These are phyloP conservation scores for Thermothelomyces thermophilus DNA, from an alignment of 2,329 filamentous ascomycete genomes.

Conservation along the genomic window DNA sequence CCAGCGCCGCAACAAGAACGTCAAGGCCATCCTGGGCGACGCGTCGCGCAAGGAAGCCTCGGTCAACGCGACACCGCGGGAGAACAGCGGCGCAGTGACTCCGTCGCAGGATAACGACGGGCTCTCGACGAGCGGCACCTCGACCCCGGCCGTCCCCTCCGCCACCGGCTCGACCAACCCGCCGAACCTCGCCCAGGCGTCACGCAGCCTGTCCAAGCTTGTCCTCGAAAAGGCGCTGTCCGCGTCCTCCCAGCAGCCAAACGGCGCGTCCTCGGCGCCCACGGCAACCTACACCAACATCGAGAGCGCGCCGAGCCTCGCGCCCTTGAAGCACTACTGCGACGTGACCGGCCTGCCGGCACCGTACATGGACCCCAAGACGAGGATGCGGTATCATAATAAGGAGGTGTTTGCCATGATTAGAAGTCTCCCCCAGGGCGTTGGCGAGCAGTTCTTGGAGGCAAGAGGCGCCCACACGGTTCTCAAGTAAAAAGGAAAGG, in stretches of 20 bases:
- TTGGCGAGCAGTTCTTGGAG: slow-evolving; percentile 82
- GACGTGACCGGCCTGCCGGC: slow-evolving; percentile 92
- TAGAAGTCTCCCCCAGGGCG: slow-evolving; percentile 70
- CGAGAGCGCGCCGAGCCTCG: slow-evolving; percentile 78
- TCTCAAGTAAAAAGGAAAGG: slow-evolving; percentile 59
- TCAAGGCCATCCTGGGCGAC: slow-evolving; percentile 92
- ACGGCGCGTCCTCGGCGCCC: slow-evolving; percentile 47
- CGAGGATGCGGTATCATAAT: slow-evolving; percentile 84
- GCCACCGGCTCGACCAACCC: slow-evolving; percentile 32
- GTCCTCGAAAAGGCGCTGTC: slow-evolving; percentile 64
- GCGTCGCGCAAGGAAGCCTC: slow-evolving; percentile 86
- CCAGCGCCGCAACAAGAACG: slow-evolving; percentile 95
- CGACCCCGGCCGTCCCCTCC: slow-evolving; percentile 50
- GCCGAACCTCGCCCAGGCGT: slow-evolving; percentile 81
- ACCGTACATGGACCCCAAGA: slow-evolving; percentile 92
- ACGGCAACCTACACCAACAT: slow-evolving; percentile 92
- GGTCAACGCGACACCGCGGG: slow-evolving; percentile 69
- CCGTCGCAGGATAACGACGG: slow-evolving; percentile 47
- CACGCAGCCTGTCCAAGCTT: slow-evolving; percentile 76
- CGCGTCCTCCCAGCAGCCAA: slow-evolving; percentile 41
- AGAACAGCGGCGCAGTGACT: slow-evolving; percentile 68
- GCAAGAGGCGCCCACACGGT: slow-evolving; percentile 88
- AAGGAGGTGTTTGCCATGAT: slow-evolving; percentile 85
- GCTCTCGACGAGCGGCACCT: slow-evolving; percentile 50
- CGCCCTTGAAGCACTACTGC: slow-evolving; percentile 83